Percentiles rank a stretch among this genome's conserved stretches.
These are phyloP conservation scores for Takashimella tepidaria DNA, from an alignment of 1,284 basidiomycete genomes.

Conservation along the genomic window DNA sequence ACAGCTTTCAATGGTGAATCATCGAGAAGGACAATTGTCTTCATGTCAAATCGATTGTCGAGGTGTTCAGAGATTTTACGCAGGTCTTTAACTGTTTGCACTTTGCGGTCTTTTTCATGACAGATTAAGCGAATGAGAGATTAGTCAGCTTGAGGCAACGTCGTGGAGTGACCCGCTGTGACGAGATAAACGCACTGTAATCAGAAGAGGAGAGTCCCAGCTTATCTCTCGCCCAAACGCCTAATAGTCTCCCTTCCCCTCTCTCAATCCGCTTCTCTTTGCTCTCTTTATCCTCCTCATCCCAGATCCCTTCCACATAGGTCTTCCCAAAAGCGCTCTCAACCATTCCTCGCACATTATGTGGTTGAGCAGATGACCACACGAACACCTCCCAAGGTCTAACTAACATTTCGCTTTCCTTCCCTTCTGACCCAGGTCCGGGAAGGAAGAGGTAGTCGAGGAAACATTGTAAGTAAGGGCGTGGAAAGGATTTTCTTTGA, in stretches of 20 bases:
- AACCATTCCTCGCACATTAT: conserved; percentile 45
- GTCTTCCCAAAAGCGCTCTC: conserved; percentile 31
- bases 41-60: conserved; percentile 20
- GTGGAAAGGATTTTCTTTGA: conserved; percentile 22
- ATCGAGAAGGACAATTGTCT: conserved; percentile 38
- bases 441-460: conserved; percentile 42
- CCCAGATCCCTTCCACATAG: conserved; percentile 34
- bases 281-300: conserved; percentile 13
- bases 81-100: conserved; percentile 46
- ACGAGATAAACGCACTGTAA: conserved; percentile 35
- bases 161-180: neutral
- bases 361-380: conserved; percentile 46
- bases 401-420: neutral
- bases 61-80: conserved; percentile 33
- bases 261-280: conserved; percentile 10
- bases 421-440: conserved; percentile 7
- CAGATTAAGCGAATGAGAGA: neutral
- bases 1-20: conserved; percentile 46
- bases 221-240: conserved; percentile 45
- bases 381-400: conserved; percentile 43
- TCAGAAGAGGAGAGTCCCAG: conserved; percentile 33
- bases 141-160: neutral
- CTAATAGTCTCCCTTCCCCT: conserved; percentile 38
- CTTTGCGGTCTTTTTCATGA: conserved; percentile 28
- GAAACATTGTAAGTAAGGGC: conserved; percentile 42